A percentile compares a stretch with the other conserved stretches of the same genome.
phyloP scores from a whole-genome alignment of 2,329 filamentous ascomycete species.

The Claviceps capensis region DNA sequence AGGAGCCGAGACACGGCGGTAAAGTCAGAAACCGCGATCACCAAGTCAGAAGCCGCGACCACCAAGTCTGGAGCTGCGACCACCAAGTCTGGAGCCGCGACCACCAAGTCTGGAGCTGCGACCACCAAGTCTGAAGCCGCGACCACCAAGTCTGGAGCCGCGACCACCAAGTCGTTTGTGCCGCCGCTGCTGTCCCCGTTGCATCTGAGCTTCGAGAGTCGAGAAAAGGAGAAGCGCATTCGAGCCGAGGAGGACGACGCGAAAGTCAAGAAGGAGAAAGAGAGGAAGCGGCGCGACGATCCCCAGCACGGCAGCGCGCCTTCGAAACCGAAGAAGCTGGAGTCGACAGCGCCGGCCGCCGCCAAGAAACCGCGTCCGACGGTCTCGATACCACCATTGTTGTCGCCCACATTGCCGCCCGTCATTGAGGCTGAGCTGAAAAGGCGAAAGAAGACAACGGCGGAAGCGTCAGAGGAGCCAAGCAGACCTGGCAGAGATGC shows the following conservation, averaged over 20 bases:
- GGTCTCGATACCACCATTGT: constrained; percentile 30
- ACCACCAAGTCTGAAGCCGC: constrained; percentile 17
- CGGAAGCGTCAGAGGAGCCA: constrained; percentile 11
- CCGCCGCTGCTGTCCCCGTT: constrained; percentile 41
- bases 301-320: constrained; percentile 15
- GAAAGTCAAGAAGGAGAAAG: constrained; percentile 16
- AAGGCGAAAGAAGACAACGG: constrained; percentile 17
- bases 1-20: constrained; percentile 23
- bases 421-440: constrained; percentile 30
- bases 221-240: constrained; percentile 20
- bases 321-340: constrained; percentile 18
- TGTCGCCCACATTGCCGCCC: constrained; percentile 43
- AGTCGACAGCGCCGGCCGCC: constrained; percentile 10
- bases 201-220: constrained; percentile 27
- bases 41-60: constrained; percentile 15
- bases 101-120: not conserved
- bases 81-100: no score
- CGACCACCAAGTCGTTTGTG: constrained; percentile 25
- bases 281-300: constrained; percentile 18
- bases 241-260: constrained; percentile 13
- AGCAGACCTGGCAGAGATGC: constrained; percentile 11
- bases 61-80: no score
- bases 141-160: not conserved
- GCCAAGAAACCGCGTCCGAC: constrained; percentile 26
- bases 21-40: constrained; percentile 21